Evolutionary conservation across 129 eudicot genomes (phyloP).

Genomic region (Apium graveolens): DNA sequence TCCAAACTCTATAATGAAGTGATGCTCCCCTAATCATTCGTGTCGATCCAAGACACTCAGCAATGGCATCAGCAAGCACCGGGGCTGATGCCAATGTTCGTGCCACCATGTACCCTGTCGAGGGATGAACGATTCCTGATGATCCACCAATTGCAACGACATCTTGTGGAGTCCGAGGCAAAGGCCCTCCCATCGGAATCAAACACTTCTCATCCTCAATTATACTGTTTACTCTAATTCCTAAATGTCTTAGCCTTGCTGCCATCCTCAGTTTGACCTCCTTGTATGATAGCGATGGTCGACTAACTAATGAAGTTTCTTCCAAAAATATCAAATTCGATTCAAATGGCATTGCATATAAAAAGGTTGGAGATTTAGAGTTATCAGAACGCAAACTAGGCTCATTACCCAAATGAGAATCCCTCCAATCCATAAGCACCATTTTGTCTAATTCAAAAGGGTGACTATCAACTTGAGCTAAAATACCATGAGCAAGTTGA

Average conservation of each 20-base stretch:
- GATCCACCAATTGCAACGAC: constrained; percentile 74
- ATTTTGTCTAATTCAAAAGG: constrained; percentile 81
- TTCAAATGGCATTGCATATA: constrained; percentile 79
- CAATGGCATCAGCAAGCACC: constrained; percentile 38
- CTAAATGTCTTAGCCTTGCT: constrained; percentile 71
- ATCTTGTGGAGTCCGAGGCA: constrained; percentile 55
- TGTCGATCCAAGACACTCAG: constrained; percentile 70
- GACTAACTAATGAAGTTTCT: constrained; percentile 69
- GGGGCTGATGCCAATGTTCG: constrained; percentile 52
- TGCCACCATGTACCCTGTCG: constrained; percentile 82
- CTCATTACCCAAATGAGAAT: constrained; percentile 77
- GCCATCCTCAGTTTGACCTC: constrained; percentile 64
- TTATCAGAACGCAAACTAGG: constrained; percentile 47
- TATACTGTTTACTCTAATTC: constrained; percentile 50
- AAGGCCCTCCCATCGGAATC: constrained; percentile 88
- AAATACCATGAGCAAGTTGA: constrained; percentile 79
- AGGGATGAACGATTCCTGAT: constrained; percentile 73
- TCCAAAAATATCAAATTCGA: constrained; percentile 60
- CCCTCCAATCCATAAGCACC: constrained; percentile 87
- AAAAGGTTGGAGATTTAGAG: constrained; percentile 47
- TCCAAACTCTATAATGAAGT: constrained; percentile 52
- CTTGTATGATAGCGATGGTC: constrained; percentile 53
- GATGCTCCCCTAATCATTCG: constrained; percentile 66
- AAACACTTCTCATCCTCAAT: constrained; percentile 73
- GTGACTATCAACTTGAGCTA: constrained; percentile 66